Conservation (phyloP, 352 stramenopile species). For the Nothophytophthora sp. region DNA sequence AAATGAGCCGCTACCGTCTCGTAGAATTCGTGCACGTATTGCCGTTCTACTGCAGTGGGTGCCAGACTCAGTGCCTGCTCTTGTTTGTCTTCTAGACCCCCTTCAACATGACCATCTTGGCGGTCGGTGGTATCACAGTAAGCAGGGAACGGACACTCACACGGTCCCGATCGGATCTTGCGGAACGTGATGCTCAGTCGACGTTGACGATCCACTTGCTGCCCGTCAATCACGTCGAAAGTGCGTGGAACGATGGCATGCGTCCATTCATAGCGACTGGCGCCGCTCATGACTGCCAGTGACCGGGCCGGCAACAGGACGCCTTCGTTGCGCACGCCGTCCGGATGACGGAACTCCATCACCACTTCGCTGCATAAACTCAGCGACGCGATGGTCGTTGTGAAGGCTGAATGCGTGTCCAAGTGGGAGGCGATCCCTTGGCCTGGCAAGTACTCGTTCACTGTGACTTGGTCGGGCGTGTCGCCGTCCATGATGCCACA, state of each 20-base stretch:
- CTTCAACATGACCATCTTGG: conserved; percentile 4
- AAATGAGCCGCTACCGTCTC: conserved; percentile 84
- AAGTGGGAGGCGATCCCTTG: conserved; percentile 89
- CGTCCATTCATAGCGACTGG: conserved; percentile 87
- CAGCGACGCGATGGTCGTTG: conserved; percentile 76
- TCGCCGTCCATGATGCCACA: conserved; percentile 55
- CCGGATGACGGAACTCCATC: conserved; percentile 82
- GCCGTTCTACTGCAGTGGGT: conserved; percentile 71
- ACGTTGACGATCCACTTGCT: conserved; percentile 57
- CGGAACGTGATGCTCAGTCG: conserved; percentile 90
- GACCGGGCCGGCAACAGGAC: conserved; percentile 73
- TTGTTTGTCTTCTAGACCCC: background rate
- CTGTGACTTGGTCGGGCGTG: conserved; percentile 76
- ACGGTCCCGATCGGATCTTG: conserved; percentile 72
- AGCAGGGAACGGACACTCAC: conserved; percentile 65
- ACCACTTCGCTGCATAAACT: conserved; percentile 80
- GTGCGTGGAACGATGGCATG: conserved; percentile 82
- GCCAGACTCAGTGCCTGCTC: conserved; percentile 16
- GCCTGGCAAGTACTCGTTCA: conserved; percentile 90
- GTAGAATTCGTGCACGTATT: conserved; percentile 88
- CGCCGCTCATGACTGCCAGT: conserved; percentile 82
- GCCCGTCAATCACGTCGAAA: conserved; percentile 87
- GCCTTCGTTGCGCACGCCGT: conserved; percentile 50
- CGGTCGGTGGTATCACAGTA: conserved; percentile 57
- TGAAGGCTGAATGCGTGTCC: conserved; percentile 90